Conservation (phyloP, 2,329 filamentous ascomycete genomes). For the Ascocoryne sarcoides region DNA sequence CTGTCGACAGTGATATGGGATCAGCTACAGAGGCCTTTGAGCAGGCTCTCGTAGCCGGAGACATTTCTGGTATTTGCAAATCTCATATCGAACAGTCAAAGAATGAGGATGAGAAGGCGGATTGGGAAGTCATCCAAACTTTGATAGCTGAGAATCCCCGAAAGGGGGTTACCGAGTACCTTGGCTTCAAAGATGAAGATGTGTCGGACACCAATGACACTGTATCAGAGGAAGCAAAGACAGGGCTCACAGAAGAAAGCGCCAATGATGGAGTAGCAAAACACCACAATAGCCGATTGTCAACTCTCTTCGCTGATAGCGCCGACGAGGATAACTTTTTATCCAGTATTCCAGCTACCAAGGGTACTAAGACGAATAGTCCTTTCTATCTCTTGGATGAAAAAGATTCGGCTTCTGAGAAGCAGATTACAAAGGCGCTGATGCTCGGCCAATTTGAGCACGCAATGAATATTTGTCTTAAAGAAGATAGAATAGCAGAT, state of each 20-base stretch:
- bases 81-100: slow-evolving; percentile 65
- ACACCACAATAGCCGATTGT: slow-evolving; percentile 54
- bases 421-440: slow-evolving; percentile 76
- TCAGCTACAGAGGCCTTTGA: slow-evolving; percentile 81
- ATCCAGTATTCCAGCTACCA: slow-evolving; percentile 73
- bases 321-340: slow-evolving; percentile 78
- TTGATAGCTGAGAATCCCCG: slow-evolving; percentile 79
- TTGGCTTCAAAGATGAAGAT: slow-evolving; percentile 65
- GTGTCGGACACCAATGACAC: slow-evolving; percentile 28
- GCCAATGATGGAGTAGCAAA: slow-evolving; percentile 41
- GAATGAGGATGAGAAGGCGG: slow-evolving; percentile 85
- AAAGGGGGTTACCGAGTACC: slow-evolving; percentile 75
- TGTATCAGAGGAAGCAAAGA: slow-evolving; percentile 36
- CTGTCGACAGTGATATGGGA: slow-evolving; percentile 78
- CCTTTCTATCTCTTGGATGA: slow-evolving; percentile 86
- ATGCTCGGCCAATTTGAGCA: slow-evolving; percentile 87
- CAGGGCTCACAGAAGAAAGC: background rate
- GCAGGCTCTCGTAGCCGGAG: slow-evolving; percentile 65
- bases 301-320: slow-evolving; percentile 72
- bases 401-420: slow-evolving; percentile 75
- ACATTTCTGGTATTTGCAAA: slow-evolving; percentile 72
- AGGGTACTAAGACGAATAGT: slow-evolving; percentile 86
- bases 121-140: slow-evolving; percentile 92
- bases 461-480: slow-evolving; percentile 79
- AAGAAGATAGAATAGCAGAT: slow-evolving; percentile 85